Evolutionary conservation across 1,284 basidiomycete species (phyloP), one percentile per base, ranked within the genome.

Genomic region (Gymnopus androsaceus): DNA sequence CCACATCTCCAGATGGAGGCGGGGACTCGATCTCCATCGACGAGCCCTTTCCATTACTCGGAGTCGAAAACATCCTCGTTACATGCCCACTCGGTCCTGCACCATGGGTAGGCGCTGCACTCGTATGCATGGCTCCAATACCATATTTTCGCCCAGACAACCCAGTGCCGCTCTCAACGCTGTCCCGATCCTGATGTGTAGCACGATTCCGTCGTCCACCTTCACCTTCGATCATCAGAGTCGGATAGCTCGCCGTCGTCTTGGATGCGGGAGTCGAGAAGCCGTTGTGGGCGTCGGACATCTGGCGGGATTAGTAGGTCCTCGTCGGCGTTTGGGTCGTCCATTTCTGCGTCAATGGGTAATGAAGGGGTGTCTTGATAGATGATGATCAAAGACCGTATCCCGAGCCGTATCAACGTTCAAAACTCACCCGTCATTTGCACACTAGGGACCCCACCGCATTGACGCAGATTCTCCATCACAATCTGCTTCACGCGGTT

Each of bases 401-500:
- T 33, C 50, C 28, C 46, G 33, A 11, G 19, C 34, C 8, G 17
- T 15, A 14, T 23, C 2, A 41, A 8, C 21, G 25, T 41, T 54
- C 25, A 21, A 41, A n/a, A 70, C 78, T 51, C 66, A 92, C 93
- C 85, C 65, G 84, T 79, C 84, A 94, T 88, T 64, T 95, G 94
- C 5, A 96, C 90, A 68, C 94, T 90, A 1, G 95, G 95, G 12
- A 94, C 94, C 1, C 90, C 90, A 6, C 88, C 89, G 54, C 88
- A 83, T 60, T 92, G 85, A 59, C 93, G 79, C 60, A 98, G 71
- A 64, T 96, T 90, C 64, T 98, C 94, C 72, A 98, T 86, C 4
- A 98, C 92, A 50, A 95, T 93, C 54, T 86, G 83, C 70, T 93
- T 95, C 60, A 98, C 87, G 59, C 96, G 93, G 54, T 97, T 92